These are phyloP conservation scores for Collybia mongolica DNA, from an alignment of 768 basidiomycete genomes.

Conservation along the genomic window DNA sequence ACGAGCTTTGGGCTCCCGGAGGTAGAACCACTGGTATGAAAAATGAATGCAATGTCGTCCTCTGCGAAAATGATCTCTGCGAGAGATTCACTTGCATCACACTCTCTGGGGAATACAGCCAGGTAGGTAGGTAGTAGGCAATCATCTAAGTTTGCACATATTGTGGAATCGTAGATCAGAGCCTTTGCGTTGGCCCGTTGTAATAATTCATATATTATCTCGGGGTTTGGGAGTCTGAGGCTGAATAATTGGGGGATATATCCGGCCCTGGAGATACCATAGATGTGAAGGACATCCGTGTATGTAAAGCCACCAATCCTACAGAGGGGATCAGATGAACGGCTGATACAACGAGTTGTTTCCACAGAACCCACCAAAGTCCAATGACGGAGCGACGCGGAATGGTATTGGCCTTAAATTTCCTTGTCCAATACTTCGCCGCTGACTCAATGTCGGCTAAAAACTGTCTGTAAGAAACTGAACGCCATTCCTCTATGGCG, in stretches of 20 bases:
- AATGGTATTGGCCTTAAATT: slow-evolving; percentile 46
- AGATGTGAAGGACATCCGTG: slow-evolving; percentile 66
- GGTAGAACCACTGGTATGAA: slow-evolving; percentile 82
- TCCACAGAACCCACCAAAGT: slow-evolving; percentile 54
- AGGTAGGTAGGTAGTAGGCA: slow-evolving; percentile 52
- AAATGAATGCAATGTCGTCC: slow-evolving; percentile 62
- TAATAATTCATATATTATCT: slow-evolving; percentile 69
- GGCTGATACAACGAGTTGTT: slow-evolving; percentile 5
- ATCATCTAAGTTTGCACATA: slow-evolving; percentile 34
- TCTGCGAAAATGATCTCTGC: slow-evolving; percentile 38
- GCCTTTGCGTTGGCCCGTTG: slow-evolving; percentile 60
- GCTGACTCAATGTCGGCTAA: slow-evolving; percentile 60
- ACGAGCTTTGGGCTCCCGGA: slow-evolving; percentile 84
- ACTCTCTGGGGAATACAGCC: slow-evolving; percentile 37
- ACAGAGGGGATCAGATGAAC: slow-evolving; percentile 10
- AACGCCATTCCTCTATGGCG: slow-evolving; percentile 50
- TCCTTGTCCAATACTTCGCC: slow-evolving; percentile 61
- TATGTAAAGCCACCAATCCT: slow-evolving; percentile 68
- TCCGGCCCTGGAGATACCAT: slow-evolving; percentile 72
- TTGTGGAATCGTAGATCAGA: slow-evolving; percentile 63
- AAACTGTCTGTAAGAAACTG: slow-evolving; percentile 67
- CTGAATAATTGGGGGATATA: slow-evolving; percentile 80
- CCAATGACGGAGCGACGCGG: slow-evolving; percentile 62
- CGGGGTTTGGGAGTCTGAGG: slow-evolving; percentile 71
- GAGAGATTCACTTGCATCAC: slow-evolving; percentile 36